Percentiles rank a stretch among this genome's conserved stretches.
These are phyloP conservation scores for Syncephalastrum racemosum DNA, from an alignment of 371 early-diverging fungal species.

Conservation along the genomic window DNA sequence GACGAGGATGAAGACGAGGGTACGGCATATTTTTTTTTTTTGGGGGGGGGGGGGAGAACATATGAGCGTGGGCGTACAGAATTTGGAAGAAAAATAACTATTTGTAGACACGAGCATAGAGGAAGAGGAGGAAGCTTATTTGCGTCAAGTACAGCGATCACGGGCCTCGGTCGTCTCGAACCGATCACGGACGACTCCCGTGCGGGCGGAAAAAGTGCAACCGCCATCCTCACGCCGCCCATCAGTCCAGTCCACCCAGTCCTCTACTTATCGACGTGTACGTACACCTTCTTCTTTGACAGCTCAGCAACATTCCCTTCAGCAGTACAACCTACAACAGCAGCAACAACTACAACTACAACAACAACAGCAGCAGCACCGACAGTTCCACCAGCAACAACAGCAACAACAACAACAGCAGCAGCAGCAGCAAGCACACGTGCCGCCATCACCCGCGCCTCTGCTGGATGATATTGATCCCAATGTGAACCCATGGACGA, in stretches of 20 bases:
- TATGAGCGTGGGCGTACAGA: slow-evolving; percentile 1
- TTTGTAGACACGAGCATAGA: slow-evolving; percentile 5
- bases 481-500: slow-evolving; percentile 38
- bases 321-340: neutral
- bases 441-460: neutral
- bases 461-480: slow-evolving; percentile 16
- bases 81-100: no score
- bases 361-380: neutral
- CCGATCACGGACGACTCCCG: no score
- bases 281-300: neutral
- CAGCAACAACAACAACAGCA: slow-evolving; percentile 2
- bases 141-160: slow-evolving; percentile 11
- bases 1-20: slow-evolving; percentile 7
- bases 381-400: neutral
- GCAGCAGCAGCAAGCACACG: neutral
- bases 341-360: slow-evolving; percentile 2
- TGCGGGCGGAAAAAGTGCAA: neutral
- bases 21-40: neutral
- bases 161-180: no score
- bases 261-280: no score
- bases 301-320: neutral
- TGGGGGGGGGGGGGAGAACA: no score
- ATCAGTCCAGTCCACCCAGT: no score
- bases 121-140: slow-evolving; percentile 21
- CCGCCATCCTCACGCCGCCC: slow-evolving; percentile 3